Base-by-base conservation (phyloP, 768 basidiomycete species). In the Suillus placidus region DNA sequence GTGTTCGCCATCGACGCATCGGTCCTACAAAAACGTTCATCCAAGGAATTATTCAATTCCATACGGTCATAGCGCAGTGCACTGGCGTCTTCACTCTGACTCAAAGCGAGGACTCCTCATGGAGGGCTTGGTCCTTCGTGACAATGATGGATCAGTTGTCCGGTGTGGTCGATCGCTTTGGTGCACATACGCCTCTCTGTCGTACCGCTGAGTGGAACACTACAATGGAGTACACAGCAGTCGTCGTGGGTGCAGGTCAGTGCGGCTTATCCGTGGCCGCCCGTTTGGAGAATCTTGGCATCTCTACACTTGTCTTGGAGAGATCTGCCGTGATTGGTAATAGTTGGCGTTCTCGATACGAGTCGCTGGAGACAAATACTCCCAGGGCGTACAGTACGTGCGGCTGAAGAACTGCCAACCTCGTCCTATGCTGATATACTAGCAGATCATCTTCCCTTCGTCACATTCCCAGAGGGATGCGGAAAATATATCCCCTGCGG, bases 261-360 rank as follows among this genome's bases (percentile, higher is more conserved):
- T 69, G 65, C 7, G 72, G 72, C n/a, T 35, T 73, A 55, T 63
- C 64, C 37, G 68, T 72, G 12, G 67, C 71, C 2, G 70, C 68
- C 10, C 67, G 71, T 61, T 66, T 72, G 63, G 85, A 87, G 71
- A 76, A 76, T 4, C 76, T 88, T 8, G 85, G 79, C 45, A 74
- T 88, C 14, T 70, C 78, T 14, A 76, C 79, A 10, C 77, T 91
- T 9, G 76, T 93, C 16, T 78, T 93, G 56, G 92, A 94, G 72
- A 86, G 83, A 74, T 83, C 87, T 60, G 65, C 71, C 13, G 76
- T 84, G 23, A 81, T 90, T 30, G 89, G 90, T 0, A 84, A 90
- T 71, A 84, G 84, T 60, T 91, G 89, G 90, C 78, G 89, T 64
- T 79, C 82, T 43, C 80, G 91, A 43, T 92, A 92, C 72, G 84